Conservation (phyloP, 495 filamentous ascomycete species). For the Penicillium goetzii region DNA sequence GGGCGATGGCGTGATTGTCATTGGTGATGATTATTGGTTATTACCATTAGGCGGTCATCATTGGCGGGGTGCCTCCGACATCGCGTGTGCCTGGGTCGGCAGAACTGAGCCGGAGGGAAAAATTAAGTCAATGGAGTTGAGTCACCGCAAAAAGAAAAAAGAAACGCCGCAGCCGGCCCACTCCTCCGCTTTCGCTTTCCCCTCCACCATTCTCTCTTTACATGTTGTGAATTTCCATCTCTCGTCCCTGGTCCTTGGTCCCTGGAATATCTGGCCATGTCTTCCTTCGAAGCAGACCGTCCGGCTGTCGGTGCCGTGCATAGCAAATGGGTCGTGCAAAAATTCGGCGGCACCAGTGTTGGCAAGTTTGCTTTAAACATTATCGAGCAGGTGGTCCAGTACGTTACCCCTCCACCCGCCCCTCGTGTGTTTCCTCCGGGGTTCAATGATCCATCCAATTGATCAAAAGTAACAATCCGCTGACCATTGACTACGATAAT, state of each 20-base stretch:
- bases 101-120: conserved; percentile 26
- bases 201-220: conserved; percentile 15
- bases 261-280: conserved; percentile 25
- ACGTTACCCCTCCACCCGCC: conserved; percentile 27
- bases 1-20: conserved; percentile 21
- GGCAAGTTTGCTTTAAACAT: conserved; percentile 73
- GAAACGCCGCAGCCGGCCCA: conserved; percentile 24
- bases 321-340: conserved; percentile 76
- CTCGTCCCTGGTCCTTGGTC: conserved; percentile 4
- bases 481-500: conserved; percentile 18
- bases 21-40: background rate
- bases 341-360: conserved; percentile 79
- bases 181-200: conserved; percentile 45
- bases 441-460: background rate
- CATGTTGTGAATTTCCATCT: conserved; percentile 16
- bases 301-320: conserved; percentile 20
- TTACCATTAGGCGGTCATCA: background rate
- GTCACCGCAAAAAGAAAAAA: conserved; percentile 22
- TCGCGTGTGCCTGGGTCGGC: conserved; percentile 14
- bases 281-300: conserved; percentile 23
- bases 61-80: conserved; percentile 27
- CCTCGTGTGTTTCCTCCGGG: background rate
- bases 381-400: conserved; percentile 75
- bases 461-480: background rate
- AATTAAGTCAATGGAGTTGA: conserved; percentile 29